These are phyloP conservation scores for Lindgomyces ingoldianus DNA, from an alignment of 495 filamentous ascomycete species.

Conservation along the genomic window DNA sequence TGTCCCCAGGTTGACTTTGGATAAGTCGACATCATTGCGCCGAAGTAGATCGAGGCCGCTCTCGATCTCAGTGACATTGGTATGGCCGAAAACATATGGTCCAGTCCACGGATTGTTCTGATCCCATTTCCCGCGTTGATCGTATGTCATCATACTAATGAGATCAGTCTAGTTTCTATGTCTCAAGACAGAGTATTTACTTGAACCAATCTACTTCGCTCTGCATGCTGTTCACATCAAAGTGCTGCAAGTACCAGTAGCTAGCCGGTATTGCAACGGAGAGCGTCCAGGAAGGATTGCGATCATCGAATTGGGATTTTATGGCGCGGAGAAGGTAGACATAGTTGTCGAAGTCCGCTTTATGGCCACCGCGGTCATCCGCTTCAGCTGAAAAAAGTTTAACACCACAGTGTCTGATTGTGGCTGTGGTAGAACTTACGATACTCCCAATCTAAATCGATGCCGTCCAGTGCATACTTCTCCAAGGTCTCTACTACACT, in stretches of 20 bases:
- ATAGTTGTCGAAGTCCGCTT: constrained; percentile 50
- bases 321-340: constrained; percentile 50
- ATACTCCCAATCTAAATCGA: constrained; percentile 64
- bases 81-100: constrained; percentile 40
- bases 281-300: constrained; percentile 40
- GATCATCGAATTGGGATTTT: constrained; percentile 41
- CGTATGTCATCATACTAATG: constrained; percentile 56
- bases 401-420: neutral
- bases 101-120: constrained; percentile 30
- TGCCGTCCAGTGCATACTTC: constrained; percentile 55
- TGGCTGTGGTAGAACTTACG: constrained; percentile 9
- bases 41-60: constrained; percentile 44
- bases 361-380: constrained; percentile 47
- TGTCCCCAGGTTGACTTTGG: constrained; percentile 48
- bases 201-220: constrained; percentile 53
- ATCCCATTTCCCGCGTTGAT: constrained; percentile 48
- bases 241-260: constrained; percentile 51
- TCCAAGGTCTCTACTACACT: constrained; percentile 49
- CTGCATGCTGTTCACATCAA: constrained; percentile 48
- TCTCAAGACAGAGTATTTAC: too few species aligned
- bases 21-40: constrained; percentile 43
- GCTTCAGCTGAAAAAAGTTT: neutral
- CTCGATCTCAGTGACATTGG: constrained; percentile 48
- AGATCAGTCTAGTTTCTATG: too few species aligned
- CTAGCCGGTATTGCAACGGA: constrained; percentile 43